Evolutionary conservation across 768 basidiomycete species (phyloP).

Genomic region (Lactarius vividus): DNA sequence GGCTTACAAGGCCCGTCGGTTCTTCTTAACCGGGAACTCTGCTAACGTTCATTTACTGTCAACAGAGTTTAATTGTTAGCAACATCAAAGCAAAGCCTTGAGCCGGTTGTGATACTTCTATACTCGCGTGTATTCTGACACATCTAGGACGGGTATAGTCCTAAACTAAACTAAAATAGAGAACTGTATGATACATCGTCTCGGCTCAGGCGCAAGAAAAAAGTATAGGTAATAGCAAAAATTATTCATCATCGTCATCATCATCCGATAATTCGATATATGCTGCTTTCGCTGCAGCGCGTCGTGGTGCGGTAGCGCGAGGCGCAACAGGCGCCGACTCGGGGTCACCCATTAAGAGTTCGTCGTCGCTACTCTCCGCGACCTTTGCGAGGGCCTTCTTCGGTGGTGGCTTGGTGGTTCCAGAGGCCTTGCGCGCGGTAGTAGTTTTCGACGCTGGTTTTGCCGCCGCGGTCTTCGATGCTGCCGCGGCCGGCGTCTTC

Average conservation of each 20-base stretch:
- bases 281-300: conserved; percentile 46
- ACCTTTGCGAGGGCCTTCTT: conserved; percentile 30
- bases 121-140: conserved; percentile 10
- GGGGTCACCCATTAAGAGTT: conserved; percentile 41
- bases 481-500: conserved; percentile 34
- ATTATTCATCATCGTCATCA: conserved; percentile 42
- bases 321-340: conserved; percentile 40
- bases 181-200: not conserved
- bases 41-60: not conserved
- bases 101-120: conserved; percentile 2
- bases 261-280: conserved; percentile 45
- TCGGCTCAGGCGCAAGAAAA: conserved; percentile 42
- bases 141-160: conserved; percentile 6
- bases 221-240: not conserved
- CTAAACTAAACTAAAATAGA: not conserved
- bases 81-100: conserved; percentile 37
- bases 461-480: conserved; percentile 18
- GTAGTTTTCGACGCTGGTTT: conserved; percentile 23
- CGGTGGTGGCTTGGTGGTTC: conserved; percentile 47
- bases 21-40: not conserved
- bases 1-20: conserved; percentile 71
- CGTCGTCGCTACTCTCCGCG: conserved; percentile 43
- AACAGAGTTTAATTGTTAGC: conserved; percentile 31
- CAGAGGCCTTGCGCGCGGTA: conserved; percentile 49
- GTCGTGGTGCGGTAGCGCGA: conserved; percentile 43